phyloP scores from a whole-genome alignment of 768 basidiomycete species.

The Piloderma croceum region DNA sequence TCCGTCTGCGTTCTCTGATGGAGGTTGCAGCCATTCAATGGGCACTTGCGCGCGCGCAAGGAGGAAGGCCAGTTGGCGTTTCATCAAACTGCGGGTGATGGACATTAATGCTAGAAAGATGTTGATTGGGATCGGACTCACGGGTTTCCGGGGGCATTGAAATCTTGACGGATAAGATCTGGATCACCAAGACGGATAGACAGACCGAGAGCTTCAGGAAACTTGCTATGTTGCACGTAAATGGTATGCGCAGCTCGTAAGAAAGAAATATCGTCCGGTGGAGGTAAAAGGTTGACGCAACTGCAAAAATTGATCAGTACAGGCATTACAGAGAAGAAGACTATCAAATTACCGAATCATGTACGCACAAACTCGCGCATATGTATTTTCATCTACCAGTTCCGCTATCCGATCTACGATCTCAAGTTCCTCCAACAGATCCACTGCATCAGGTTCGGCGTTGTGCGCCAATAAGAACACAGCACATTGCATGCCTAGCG shows the following conservation, averaged over 20 bases:
- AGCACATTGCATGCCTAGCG: conserved; percentile 78
- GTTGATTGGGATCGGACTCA: conserved; percentile 33
- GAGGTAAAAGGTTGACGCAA: conserved; percentile 85
- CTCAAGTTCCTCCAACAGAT: conserved; percentile 90
- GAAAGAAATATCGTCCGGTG: conserved; percentile 90
- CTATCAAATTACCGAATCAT: conserved; percentile 73
- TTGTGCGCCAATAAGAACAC: conserved; percentile 89
- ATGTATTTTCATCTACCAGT: conserved; percentile 85
- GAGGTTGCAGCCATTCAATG: conserved; percentile 77
- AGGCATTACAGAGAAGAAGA: neutral
- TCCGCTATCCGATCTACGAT: conserved; percentile 72
- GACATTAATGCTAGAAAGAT: neutral
- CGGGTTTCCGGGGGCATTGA: conserved; percentile 85
- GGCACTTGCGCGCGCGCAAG: conserved; percentile 91
- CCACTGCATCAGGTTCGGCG: conserved; percentile 97
- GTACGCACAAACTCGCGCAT: conserved; percentile 85
- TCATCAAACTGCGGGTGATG: conserved; percentile 65
- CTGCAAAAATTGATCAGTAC: conserved; percentile 30
- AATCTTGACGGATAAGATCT: conserved; percentile 79
- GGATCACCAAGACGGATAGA: conserved; percentile 81
- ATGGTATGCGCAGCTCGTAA: conserved; percentile 83
- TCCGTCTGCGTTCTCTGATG: conserved; percentile 46
- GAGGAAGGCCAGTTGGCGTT: conserved; percentile 89
- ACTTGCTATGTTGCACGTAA: conserved; percentile 80
- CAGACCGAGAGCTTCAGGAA: conserved; percentile 85